Evolutionary conservation across 495 filamentous ascomycete genomes (phyloP), one percentile per base, ranked within the genome.

Genomic region (Tuber melanosporum): DNA sequence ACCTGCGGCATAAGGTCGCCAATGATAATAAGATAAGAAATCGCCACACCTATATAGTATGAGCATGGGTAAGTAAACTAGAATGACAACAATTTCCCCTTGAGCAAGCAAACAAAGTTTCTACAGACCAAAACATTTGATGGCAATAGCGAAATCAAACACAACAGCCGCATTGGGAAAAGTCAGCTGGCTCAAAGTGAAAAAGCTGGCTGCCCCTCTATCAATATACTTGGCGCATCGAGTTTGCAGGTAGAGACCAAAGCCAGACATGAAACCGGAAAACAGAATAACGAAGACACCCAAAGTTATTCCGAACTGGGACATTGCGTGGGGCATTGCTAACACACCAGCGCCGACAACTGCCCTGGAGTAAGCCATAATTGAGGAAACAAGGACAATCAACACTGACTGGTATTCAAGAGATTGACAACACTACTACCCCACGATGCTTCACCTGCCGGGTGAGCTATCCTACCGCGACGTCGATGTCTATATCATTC

Each of bases 1-100:
- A 99, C 95, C 6, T 93, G 95, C 2, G 96, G 95, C 95, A 99
- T 99, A 79, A 99, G 87, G 83, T 99, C 95, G 26, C 95, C 95
- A 80, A 99, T 98, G 80, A 99, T 97, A 78, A 98, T 99, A 80
- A 99, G 89, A 84, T 99, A 99, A 83, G 94, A 97, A 66, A 98
- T 92, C 12, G 92, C 96, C 26, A 99, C 95, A n/a, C 89, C 81
- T 83, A 45, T 10, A 42, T 36, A 32, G 17, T 3, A 0, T 73
- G 5, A 14, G 22, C 39, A 41, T 71, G 39, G 15, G 71, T 19
- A 39, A 15, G 57, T 66, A 17, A 10, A 41, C 80, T 73, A 74
- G 74, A 20, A 45, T 41, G 36, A 45, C 49, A 17, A 57, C 36
- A 3, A 17, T 69, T 71, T 45, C 15, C 20, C 32, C 12, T 32